Base-by-base conservation (phyloP, 2,329 filamentous ascomycete genomes). In the Talaromyces rugulosus region DNA sequence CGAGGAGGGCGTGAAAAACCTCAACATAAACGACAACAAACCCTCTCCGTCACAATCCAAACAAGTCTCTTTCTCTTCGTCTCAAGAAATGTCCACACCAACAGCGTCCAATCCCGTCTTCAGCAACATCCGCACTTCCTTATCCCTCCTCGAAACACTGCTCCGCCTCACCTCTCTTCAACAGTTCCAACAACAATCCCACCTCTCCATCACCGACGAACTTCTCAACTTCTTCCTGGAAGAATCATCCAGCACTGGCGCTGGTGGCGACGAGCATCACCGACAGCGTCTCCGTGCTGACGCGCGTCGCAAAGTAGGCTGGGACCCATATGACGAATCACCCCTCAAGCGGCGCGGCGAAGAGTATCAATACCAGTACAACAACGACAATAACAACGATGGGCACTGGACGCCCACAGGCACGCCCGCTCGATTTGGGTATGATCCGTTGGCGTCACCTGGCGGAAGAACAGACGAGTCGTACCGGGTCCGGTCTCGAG, bases 191-290 rank as follows among this genome's bases (percentile, higher is more conserved):
- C 93, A 97, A 80, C 85, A 87, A 47, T 92, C 91, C 0, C 92
- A 96, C 69, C 83, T 96, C n/a, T 86, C 91, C 6, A 95, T 96
- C 64, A 90, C 90, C 1, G 93, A 97, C 72, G 91, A 96, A 68
- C 86, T 96, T 2, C 81, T 96, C 47, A 92, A 89, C 58, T 96
- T 96, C 78, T 97, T 96, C 77, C 81, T 97, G 8, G 83, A 86
- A 64, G 87, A 90, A 68, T 85, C 83, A 11, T 85, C 85, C 34
- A 87, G 86, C 2, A 89, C 87, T 0, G 88, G 87, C 31, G 85
- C 86, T 1, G 87, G 87, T 3, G 81, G 82, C 4, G 85, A 89
- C 66, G 80, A 84, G 5, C 81, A 87, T 34, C 79, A 86, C 60
- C 83, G 88, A 6, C 84, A 85, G 59, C 80, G 82, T 0, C 79